phyloP scores from a whole-genome alignment of 108 stramenopile species.

The Skeletonema potamos region DNA sequence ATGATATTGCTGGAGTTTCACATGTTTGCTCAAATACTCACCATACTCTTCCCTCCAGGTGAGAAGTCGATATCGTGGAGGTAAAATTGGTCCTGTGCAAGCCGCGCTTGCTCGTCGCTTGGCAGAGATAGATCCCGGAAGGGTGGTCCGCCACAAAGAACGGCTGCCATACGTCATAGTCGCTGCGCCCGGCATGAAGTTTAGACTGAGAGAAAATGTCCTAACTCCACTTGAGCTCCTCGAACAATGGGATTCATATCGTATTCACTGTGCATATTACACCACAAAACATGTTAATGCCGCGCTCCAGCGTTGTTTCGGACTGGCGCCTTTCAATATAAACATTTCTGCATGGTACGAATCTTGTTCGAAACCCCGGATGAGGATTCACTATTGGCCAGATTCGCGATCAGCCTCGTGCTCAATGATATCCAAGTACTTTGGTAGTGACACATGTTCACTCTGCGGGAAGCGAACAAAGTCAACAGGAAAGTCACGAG shows the following conservation, averaged over 20 bases:
- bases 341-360: constrained; percentile 79
- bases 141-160: constrained; percentile 77
- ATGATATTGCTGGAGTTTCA: too few relatives aligned
- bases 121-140: constrained; percentile 78
- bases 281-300: constrained; percentile 86
- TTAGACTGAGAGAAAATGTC: constrained; percentile 79
- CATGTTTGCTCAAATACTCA: too few relatives aligned
- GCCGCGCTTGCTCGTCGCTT: constrained; percentile 80
- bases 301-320: constrained; percentile 80
- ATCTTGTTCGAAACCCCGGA: constrained; percentile 73
- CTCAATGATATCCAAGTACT: constrained; percentile 77
- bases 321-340: constrained; percentile 65
- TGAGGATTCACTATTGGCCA: constrained; percentile 84
- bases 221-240: constrained; percentile 84
- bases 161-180: constrained; percentile 86
- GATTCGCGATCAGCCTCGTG: constrained; percentile 58
- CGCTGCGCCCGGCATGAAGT: constrained; percentile 72
- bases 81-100: constrained; percentile 80
- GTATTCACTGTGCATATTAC: constrained; percentile 79
- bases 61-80: constrained; percentile 75
- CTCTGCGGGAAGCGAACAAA: constrained; percentile 74
- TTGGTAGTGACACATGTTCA: constrained; percentile 78
- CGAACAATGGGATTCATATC: constrained; percentile 88
- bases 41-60: too few relatives aligned
- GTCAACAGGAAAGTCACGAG: constrained; percentile 62